Evolutionary conservation across 2,329 filamentous ascomycete species (phyloP), one percentile per base, ranked within the genome.

Genomic region (Fusarium sp.): DNA sequence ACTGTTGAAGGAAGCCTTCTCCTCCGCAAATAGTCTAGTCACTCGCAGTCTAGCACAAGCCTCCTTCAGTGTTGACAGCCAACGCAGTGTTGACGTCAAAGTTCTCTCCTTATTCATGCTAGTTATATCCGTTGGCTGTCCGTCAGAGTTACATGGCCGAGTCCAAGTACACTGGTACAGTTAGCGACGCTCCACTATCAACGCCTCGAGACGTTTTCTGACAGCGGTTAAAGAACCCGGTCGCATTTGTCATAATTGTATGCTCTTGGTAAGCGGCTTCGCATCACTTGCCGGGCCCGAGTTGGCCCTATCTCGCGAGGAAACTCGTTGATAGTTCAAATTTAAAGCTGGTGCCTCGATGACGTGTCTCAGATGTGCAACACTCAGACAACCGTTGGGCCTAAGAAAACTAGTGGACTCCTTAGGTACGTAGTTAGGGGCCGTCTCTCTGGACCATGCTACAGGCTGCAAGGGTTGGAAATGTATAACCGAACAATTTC

Each of bases 301-400:
- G 28, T 28, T 28, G 28, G 7, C 9, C 28, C 28, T 28, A 28
- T 28, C 28, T 28, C 28, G 9, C 28, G 4, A 31, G 28, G 5
- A 31, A 31, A 31, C 28, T 13, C 28, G 28, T 31, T 31, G 28
- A 31, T 10, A 31, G 28, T 10, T 42, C 39, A 14, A 22, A 18
- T 24, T 42, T 39, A 50, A 38, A 46, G 31, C 44, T 43, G 18
- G 28, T 58, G 33, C 39, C 44, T 24, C 49, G 52, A 52, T 65
- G 60, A 52, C 62, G 62, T 69, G 66, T 69, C 66, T 69, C 66
- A 69, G 66, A 62, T 45, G 28, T 59, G 39, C 50, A 63, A 46
- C 43, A 52, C 43, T 31, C 44, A 69, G 58, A 62, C 56, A 68
- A 66, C 52, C 66, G 49, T 66, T 66, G 58, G 56, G 56, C 53